Evolutionary conservation across 768 basidiomycete species (phyloP).

Genomic region (Amanita pallidorosea): DNA sequence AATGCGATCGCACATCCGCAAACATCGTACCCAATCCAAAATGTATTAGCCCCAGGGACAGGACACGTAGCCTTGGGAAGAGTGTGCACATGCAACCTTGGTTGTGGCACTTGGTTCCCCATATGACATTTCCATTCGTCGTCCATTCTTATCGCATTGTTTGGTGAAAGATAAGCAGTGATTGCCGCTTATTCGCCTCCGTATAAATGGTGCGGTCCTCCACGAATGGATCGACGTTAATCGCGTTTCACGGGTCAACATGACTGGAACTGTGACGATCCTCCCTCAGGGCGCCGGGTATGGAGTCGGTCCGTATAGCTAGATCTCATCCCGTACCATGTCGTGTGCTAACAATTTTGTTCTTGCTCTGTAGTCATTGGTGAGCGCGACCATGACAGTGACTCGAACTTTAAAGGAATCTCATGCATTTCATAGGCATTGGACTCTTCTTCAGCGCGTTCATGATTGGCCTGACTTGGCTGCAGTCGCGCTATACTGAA

Average conservation of each 20-base stretch:
- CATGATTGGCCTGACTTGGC: conserved; percentile 66
- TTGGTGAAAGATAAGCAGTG: neutral
- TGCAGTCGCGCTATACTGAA: conserved; percentile 78
- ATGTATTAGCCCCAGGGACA: too few relatives aligned
- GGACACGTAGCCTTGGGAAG: too few relatives aligned
- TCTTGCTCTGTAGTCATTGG: neutral
- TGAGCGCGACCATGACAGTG: neutral
- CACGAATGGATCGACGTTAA: neutral
- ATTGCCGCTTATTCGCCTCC: neutral
- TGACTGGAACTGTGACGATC: conserved; percentile 23
- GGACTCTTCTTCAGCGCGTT: conserved; percentile 81
- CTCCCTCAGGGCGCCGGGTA: conserved; percentile 81
- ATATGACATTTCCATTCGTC: neutral
- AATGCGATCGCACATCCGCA: too few relatives aligned
- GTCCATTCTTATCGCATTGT: neutral
- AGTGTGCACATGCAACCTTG: neutral
- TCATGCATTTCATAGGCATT: conserved; percentile 41
- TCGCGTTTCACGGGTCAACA: conserved; percentile 1
- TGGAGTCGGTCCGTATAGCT: conserved; percentile 51
- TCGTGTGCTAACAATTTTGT: neutral
- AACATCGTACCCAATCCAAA: neutral
- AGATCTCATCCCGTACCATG: neutral
- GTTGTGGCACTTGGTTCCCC: neutral
- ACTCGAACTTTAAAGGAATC: neutral
- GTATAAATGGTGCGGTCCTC: neutral